phyloP scores from a whole-genome alignment of 2,329 filamentous ascomycete species.

The Penicillium sumatraense region DNA sequence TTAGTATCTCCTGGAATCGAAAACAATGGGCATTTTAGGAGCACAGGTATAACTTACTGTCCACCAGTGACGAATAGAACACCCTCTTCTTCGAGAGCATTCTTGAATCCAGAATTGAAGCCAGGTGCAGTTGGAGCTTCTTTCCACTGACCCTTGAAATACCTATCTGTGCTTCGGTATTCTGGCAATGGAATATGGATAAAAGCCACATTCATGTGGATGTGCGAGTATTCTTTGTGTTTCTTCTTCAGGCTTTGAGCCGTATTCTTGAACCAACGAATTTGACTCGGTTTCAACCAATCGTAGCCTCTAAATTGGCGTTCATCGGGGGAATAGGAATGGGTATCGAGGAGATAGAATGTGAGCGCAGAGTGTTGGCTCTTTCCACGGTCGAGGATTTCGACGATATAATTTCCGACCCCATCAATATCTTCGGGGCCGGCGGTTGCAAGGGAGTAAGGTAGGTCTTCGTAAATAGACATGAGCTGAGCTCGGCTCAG shows the following conservation, averaged over 20 bases:
- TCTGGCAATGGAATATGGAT: conserved; percentile 97
- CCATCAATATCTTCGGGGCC: conserved; percentile 85
- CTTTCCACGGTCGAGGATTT: conserved; percentile 78
- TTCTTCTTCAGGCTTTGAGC: conserved; percentile 73
- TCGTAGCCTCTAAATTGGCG: conserved; percentile 89
- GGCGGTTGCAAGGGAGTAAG: conserved; percentile 83
- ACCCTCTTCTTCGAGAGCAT: conserved; percentile 83
- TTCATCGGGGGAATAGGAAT: conserved; percentile 89
- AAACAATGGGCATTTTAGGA: background rate
- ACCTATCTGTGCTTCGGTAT: conserved; percentile 68
- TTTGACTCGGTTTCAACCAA: conserved; percentile 94
- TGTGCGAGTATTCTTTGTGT: conserved; percentile 83
- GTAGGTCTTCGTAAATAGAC: conserved; percentile 81
- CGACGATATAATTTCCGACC: conserved; percentile 92
- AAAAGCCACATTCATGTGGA: conserved; percentile 94
- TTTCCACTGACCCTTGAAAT: conserved; percentile 71
- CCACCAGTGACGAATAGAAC: conserved; percentile 88
- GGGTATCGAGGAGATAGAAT: conserved; percentile 92
- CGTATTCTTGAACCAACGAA: conserved; percentile 89
- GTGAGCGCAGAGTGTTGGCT: conserved; percentile 89
- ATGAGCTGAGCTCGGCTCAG: conserved; percentile 79
- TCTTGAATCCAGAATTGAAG: conserved; percentile 91
- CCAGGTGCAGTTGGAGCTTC: conserved; percentile 85
- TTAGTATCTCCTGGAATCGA: conserved; percentile 23
- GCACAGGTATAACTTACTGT: conserved; percentile 64